These are phyloP conservation scores for Penicillium olsonii DNA, from an alignment of 2,329 filamentous ascomycete species.

Conservation along the genomic window DNA sequence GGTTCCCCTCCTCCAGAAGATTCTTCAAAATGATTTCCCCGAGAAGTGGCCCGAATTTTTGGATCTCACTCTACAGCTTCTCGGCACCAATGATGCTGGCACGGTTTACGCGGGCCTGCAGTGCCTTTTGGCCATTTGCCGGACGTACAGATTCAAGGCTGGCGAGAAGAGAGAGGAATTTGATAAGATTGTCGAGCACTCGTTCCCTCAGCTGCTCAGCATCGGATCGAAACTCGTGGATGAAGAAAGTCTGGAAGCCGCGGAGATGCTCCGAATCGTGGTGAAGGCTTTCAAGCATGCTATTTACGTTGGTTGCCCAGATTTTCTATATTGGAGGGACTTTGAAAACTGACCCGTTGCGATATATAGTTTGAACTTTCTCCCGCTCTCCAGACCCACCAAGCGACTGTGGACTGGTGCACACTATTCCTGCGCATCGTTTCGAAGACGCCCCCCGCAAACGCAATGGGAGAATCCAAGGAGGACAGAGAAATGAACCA, in stretches of 20 bases:
- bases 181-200: conserved; percentile 87
- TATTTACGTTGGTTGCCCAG: conserved; percentile 71
- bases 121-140: conserved; percentile 90
- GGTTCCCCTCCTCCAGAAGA: conserved; percentile 90
- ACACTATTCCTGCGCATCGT: conserved; percentile 91
- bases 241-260: conserved; percentile 89
- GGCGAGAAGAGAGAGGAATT: conserved; percentile 80
- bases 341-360: conserved; percentile 32
- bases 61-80: conserved; percentile 84
- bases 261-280: conserved; percentile 92
- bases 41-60: conserved; percentile 92
- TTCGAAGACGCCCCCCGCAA: conserved; percentile 77
- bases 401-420: conserved; percentile 91
- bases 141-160: conserved; percentile 91
- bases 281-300: conserved; percentile 98
- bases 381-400: conserved; percentile 72
- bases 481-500: conserved; percentile 90
- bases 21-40: conserved; percentile 94
- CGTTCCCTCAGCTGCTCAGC: conserved; percentile 81
- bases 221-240: conserved; percentile 88
- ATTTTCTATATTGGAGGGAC: conserved; percentile 9
- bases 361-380: conserved; percentile 76
- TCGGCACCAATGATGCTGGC: conserved; percentile 80
- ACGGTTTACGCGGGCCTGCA: conserved; percentile 92
- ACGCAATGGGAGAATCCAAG: conserved; percentile 74